Base-by-base conservation (phyloP, 2,329 filamentous ascomycete species). In the Sphaerulina populicola region DNA sequence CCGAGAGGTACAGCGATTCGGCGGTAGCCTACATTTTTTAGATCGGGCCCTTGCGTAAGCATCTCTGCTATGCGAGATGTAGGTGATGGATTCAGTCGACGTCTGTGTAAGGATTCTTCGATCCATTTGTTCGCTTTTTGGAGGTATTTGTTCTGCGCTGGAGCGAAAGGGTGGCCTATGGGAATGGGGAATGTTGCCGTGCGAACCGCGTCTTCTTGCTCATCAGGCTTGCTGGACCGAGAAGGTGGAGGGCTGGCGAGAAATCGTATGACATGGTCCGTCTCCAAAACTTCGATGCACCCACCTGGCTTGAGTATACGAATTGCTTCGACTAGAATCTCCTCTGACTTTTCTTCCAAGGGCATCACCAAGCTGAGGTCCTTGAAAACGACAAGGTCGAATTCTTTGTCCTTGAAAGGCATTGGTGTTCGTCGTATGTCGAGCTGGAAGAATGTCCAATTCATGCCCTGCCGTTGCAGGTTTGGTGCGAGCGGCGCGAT, bases 321-420 rank as follows among this genome's bases (percentile, higher is more conserved):
- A 41, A 91, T 72, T 55, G 83, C 85, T 64, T 96, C 88, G 57
- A 87, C 84, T 52, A 82, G 66, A n/a, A 79, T 71, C 21, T 68
- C 66, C 40, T 77, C 72, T 31, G 82, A 78, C 51, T 79, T 73
- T 14, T 67, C 66, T 4, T 74, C 74, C 40, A 79, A 71, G 23
- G 79, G 78, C 6, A 84, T 75, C n/a, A 80, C 78, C 57, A 93
- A 74, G 48, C 81, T 83, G 62, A 88, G 72, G 65, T 95, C 89
- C 68, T 95, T 95, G 64, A 88, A 77, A 75, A 95, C 88, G 61
- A 97, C 78, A 37, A 95, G 77, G 66, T 95, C 88, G 67, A 94
- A 96, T 60, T 90, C 83, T 33, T 78, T 83, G 54, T 88, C 80
- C 1, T 81, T 75, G 57, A 95, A 88, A 0, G 91, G 91, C 62